Conservation (phyloP, 768 basidiomycete genomes). For the Hirschioporus abietinus region DNA sequence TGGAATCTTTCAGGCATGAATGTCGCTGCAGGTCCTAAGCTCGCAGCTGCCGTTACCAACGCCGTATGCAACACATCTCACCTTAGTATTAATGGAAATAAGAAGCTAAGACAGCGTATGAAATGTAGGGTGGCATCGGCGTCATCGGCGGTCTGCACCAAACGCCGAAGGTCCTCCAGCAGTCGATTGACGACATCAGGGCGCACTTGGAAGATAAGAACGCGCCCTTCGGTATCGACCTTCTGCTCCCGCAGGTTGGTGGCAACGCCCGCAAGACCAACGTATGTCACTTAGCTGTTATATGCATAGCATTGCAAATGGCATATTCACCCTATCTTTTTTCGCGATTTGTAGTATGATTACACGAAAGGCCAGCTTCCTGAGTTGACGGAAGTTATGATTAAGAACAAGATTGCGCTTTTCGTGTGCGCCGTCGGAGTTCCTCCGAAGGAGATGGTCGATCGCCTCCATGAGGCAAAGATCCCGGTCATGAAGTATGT, state of each 20-base stretch:
- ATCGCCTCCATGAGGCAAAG: slow-evolving; percentile 72
- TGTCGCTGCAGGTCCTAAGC: slow-evolving; percentile 76
- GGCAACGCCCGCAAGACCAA: slow-evolving; percentile 84
- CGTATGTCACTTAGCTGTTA: slow-evolving; percentile 22
- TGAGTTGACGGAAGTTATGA: slow-evolving; percentile 74
- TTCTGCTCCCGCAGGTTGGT: slow-evolving; percentile 78
- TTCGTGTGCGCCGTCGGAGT: slow-evolving; percentile 86
- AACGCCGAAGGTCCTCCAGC: slow-evolving; percentile 64
- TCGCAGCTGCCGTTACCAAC: slow-evolving; percentile 91
- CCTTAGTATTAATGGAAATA: background rate
- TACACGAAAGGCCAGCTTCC: slow-evolving; percentile 76
- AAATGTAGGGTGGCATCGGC: slow-evolving; percentile 59
- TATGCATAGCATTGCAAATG: background rate
- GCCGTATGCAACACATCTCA: slow-evolving; percentile 39
- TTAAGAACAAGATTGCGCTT: slow-evolving; percentile 62
- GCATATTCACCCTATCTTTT: slow-evolving; percentile 2
- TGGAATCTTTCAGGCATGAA: slow-evolving; percentile 55
- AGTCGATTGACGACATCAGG: slow-evolving; percentile 69
- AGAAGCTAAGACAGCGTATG: background rate
- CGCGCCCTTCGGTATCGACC: slow-evolving; percentile 78
- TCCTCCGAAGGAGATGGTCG: slow-evolving; percentile 77
- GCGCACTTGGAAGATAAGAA: slow-evolving; percentile 65
- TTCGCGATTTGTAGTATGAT: slow-evolving; percentile 44
- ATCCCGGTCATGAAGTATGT: slow-evolving; percentile 84
- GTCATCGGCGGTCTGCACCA: slow-evolving; percentile 82